Percentiles rank a stretch among this genome's conserved stretches.
Conservation (phyloP, 148 eudicot species). For the Rhododendron williamsianum region DNA sequence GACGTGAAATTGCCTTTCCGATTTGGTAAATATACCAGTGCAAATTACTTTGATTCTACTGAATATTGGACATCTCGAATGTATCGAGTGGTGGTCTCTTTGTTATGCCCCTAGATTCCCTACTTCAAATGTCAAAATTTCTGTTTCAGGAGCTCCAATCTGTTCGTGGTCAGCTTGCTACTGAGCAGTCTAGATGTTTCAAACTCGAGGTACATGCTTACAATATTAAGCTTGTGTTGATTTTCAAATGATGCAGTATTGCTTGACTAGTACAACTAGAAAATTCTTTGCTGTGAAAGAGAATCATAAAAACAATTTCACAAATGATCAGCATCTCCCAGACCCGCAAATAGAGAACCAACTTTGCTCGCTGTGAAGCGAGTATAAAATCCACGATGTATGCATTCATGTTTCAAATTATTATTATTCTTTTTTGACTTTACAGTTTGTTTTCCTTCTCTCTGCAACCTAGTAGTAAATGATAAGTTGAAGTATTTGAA, state of each 20-base stretch:
- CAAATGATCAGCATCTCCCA: not conserved
- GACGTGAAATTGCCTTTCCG: no score
- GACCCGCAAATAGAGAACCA: not conserved
- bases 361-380: not conserved
- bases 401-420: not conserved
- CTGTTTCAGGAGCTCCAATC: slow-evolving; percentile 92
- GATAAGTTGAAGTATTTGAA: not conserved
- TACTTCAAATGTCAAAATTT: not conserved
- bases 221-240: not conserved
- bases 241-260: not conserved
- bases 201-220: slow-evolving; percentile 74
- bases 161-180: slow-evolving; percentile 87
- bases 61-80: not conserved
- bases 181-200: slow-evolving; percentile 98
- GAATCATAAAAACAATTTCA: not conserved
- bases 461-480: not conserved
- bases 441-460: not conserved
- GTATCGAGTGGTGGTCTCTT: not conserved
- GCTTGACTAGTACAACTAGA: not conserved
- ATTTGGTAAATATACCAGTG: not conserved
- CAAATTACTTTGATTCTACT: not conserved
- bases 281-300: not conserved
- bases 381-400: not conserved
- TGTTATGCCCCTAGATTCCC: not conserved
- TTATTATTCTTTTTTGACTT: no score